A percentile compares a stretch with the other conserved stretches of the same genome.
Evolutionary conservation across 495 filamentous ascomycete genomes (phyloP).

Genomic region (Podospora bellae-mahoneyi): DNA sequence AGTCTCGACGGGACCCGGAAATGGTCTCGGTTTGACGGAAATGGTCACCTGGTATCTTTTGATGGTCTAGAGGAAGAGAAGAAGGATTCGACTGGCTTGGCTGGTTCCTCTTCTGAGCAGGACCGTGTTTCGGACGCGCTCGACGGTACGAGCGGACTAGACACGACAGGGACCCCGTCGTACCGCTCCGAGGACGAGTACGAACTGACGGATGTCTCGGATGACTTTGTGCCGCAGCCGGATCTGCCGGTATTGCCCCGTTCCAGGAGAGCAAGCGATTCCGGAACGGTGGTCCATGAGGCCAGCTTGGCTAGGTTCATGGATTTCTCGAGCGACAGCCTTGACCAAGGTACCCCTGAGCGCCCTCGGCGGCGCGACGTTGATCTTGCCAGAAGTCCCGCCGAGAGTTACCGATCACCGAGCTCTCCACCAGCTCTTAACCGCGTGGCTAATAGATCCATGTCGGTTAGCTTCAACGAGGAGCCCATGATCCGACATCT

Average conservation of each 20-base stretch:
- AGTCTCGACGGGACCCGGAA: background rate
- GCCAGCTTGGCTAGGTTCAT: constrained; percentile 25
- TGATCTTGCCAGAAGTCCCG: constrained; percentile 23
- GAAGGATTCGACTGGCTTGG: background rate
- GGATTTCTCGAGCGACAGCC: constrained; percentile 31
- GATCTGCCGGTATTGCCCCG: constrained; percentile 22
- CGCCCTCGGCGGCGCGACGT: constrained; percentile 32
- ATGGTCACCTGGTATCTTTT: background rate
- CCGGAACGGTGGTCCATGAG: constrained; percentile 41
- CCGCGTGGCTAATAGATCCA: constrained; percentile 37
- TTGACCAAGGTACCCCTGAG: constrained; percentile 35
- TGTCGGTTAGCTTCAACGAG: constrained; percentile 45
- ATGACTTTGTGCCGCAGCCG: constrained; percentile 17
- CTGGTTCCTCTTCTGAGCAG: background rate
- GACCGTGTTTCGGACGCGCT: background rate
- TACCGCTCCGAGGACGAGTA: constrained; percentile 19
- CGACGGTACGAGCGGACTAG: background rate
- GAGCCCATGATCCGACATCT: constrained; percentile 38
- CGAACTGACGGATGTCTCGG: constrained; percentile 21
- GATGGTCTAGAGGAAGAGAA: background rate
- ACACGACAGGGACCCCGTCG: background rate
- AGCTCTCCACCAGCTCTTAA: constrained; percentile 40
- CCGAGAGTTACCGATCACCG: constrained; percentile 39
- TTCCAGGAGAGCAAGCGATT: constrained; percentile 34
- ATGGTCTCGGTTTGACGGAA: background rate